Percentiles rank a stretch among this genome's conserved stretches.
These are phyloP conservation scores for Pyrenophora seminiperda DNA, from an alignment of 2,329 filamentous ascomycete genomes.

Conservation along the genomic window DNA sequence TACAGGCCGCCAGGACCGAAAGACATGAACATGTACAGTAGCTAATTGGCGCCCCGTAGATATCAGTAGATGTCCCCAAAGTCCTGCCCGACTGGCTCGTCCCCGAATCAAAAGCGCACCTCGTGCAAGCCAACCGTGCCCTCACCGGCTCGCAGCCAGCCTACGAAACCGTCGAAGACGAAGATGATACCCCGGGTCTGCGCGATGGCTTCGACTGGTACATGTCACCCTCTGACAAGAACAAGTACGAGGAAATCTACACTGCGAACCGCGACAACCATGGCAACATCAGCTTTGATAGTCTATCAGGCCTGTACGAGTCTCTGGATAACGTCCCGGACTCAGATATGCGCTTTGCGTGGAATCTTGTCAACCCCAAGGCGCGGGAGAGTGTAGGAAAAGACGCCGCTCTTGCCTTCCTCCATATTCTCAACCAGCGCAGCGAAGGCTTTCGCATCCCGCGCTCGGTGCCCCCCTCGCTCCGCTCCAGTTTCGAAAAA, in stretches of 20 bases:
- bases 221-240: constrained; percentile 88
- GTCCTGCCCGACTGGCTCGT: constrained; percentile 94
- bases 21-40: background rate
- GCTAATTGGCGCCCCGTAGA: constrained; percentile 56
- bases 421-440: constrained; percentile 94
- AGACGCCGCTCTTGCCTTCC: constrained; percentile 89
- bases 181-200: constrained; percentile 80
- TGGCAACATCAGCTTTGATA: constrained; percentile 75
- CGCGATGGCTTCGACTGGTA: constrained; percentile 99
- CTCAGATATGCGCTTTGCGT: constrained; percentile 84
- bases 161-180: constrained; percentile 80
- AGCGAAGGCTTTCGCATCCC: constrained; percentile 96
- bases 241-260: constrained; percentile 98
- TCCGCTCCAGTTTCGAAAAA: constrained; percentile 89
- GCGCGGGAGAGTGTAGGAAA: constrained; percentile 84
- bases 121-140: constrained; percentile 49
- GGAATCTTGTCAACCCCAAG: constrained; percentile 96
- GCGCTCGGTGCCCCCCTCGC: constrained; percentile 85
- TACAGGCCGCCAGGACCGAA: too few species aligned
- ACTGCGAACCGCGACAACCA: constrained; percentile 86
- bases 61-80: constrained; percentile 79
- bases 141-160: constrained; percentile 78
- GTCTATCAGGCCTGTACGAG: constrained; percentile 83
- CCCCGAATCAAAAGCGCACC: constrained; percentile 71
- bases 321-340: constrained; percentile 68